Evolutionary conservation across 495 filamentous ascomycete genomes (phyloP).

Genomic region (Penicillium flavigenum): DNA sequence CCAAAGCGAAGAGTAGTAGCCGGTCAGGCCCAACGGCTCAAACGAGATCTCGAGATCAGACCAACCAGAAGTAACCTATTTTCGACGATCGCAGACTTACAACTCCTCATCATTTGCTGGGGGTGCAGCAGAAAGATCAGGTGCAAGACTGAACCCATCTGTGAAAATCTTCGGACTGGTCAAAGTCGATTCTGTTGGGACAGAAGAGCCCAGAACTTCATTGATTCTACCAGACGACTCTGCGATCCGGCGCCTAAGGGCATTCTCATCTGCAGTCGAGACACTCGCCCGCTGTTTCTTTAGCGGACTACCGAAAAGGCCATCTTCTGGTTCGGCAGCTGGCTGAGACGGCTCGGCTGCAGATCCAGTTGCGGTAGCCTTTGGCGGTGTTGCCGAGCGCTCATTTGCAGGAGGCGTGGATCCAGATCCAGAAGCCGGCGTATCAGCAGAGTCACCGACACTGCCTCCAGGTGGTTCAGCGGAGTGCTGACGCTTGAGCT

Average conservation of each 20-base stretch:
- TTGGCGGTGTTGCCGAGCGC: constrained; percentile 45
- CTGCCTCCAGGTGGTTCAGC: constrained; percentile 65
- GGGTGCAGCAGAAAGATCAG: constrained; percentile 8
- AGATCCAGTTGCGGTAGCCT: constrained; percentile 22
- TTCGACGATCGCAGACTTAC: constrained; percentile 18
- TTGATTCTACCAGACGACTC: constrained; percentile 42
- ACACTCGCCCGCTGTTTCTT: constrained; percentile 81
- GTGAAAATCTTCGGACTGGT: constrained; percentile 16
- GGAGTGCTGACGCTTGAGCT: constrained; percentile 96
- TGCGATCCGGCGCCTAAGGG: constrained; percentile 49
- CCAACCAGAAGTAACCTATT: not conserved
- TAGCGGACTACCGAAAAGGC: constrained; percentile 70
- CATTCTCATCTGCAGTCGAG: constrained; percentile 57
- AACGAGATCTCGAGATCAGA: not conserved
- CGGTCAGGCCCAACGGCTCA: not conserved
- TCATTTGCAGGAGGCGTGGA: constrained; percentile 38
- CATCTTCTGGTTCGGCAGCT: constrained; percentile 38
- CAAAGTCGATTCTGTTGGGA: constrained; percentile 8
- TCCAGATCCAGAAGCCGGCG: constrained; percentile 42
- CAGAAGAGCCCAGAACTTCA: constrained; percentile 31
- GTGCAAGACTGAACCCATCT: constrained; percentile 12
- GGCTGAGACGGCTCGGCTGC: constrained; percentile 30
- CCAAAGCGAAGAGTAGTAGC: not conserved
- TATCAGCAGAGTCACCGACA: constrained; percentile 42
- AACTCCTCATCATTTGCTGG: constrained; percentile 38